Evolutionary conservation across 345 rosid genomes (phyloP).

Genomic region (Acer negundo): DNA sequence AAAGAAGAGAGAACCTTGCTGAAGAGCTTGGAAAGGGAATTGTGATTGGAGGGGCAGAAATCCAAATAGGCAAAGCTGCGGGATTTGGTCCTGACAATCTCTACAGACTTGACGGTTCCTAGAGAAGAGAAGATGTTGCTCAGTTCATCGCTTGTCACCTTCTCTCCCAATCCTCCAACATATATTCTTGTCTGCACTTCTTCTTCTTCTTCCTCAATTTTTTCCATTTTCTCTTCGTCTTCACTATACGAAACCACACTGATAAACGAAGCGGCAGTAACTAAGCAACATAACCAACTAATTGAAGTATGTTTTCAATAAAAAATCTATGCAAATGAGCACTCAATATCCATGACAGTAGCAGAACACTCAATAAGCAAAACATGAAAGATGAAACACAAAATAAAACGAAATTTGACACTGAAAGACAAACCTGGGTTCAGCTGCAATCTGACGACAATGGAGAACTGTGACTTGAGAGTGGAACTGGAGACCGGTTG

Average conservation of each 20-base stretch:
- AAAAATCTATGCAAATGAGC: neutral
- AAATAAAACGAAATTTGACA: too few species aligned
- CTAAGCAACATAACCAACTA: neutral
- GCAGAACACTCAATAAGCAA: neutral
- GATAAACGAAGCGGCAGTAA: neutral
- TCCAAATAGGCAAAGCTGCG: slow-evolving; percentile 89
- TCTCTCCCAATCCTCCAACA: slow-evolving; percentile 85
- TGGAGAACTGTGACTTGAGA: too few species aligned
- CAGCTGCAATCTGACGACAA: too few species aligned
- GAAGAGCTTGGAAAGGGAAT: slow-evolving; percentile 78
- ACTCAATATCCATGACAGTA: neutral
- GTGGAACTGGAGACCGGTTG: too few species aligned
- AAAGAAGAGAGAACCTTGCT: slow-evolving; percentile 46
- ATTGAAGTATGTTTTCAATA: neutral
- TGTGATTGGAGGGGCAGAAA: slow-evolving; percentile 57
- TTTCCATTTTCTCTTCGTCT: neutral
- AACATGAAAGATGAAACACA: too few species aligned
- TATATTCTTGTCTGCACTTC: slow-evolving; percentile 43
- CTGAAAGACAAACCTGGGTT: too few species aligned
- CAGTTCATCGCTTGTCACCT: slow-evolving; percentile 63
- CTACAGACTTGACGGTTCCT: slow-evolving; percentile 52
- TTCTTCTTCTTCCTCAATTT: slow-evolving; percentile 5
- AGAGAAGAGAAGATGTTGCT: slow-evolving; percentile 51
- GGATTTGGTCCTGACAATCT: slow-evolving; percentile 77
- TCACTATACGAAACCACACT: too few species aligned